Evolutionary conservation across 2,329 filamentous ascomycete genomes (phyloP), one percentile per base, ranked within the genome.

Genomic region (Ophiostoma populinum): DNA sequence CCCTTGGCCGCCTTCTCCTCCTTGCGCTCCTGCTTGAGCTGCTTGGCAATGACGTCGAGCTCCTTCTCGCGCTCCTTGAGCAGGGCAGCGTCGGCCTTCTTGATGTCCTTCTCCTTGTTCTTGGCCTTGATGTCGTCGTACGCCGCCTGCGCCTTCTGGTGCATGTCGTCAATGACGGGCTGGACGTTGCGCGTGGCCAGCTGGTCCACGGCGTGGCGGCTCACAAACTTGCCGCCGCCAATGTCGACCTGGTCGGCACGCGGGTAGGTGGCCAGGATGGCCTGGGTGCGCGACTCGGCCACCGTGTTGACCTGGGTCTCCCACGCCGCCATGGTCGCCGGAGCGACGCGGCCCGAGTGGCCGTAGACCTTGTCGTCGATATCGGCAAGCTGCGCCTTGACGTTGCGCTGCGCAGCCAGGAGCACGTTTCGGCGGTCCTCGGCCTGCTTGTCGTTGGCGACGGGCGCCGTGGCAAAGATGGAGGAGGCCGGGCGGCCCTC

Each of bases 151-250:
- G 80, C 80, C 49, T 75, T 80, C 34, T 80, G 75, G 35, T 76
- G 75, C 42, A 94, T 90, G 43, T 92, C 80, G 44, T 93, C 77
- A 6, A 94, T 54, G 0, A 90, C 73, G 5, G 86, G 86, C 51
- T 87, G 80, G 12, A 94, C 68, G 44, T 76, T 73, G 30, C 67
- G 71, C 10, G 72, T 67, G 3, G 86, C 86, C 44, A 93, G 80
- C 6, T 71, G 72, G 43, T 94, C 74, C 12, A 94, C 72, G 32
- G 85, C 80, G 5, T 71, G 63, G 45, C 78, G 73, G 24, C 83
- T 71, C 61, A 94, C 75, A 47, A 75, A 85, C 48, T 70, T 82
- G 7, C 83, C 82, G 29, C 79, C 77, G 5, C 87, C 86, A 36
- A 94, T 71, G 43, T 90, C 60, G 20, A 76, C 49, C 45, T 68